phyloP scores from a whole-genome alignment of 805 yeast genomes.

The Debaryomyces castellii region DNA sequence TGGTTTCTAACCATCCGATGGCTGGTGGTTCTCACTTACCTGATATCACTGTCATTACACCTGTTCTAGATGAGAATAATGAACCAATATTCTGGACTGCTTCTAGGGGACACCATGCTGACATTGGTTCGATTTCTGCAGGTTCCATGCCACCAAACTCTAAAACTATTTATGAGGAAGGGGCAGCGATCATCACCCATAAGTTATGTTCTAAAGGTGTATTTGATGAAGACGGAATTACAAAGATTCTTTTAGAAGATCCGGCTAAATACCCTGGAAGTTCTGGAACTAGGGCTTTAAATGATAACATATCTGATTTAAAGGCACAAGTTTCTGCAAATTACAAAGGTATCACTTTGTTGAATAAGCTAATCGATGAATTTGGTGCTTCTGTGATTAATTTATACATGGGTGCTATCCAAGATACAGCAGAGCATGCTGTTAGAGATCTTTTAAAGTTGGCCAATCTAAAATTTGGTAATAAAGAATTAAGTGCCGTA shows the following conservation, averaged over 20 bases:
- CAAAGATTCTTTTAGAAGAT: conserved; percentile 57
- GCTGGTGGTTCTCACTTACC: conserved; percentile 39
- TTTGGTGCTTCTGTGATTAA: conserved; percentile 43
- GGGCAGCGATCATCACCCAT: conserved; percentile 78
- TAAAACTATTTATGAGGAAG: conserved; percentile 77
- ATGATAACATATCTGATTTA: conserved; percentile 68
- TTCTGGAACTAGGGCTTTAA: conserved; percentile 77
- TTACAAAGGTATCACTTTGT: conserved; percentile 70
- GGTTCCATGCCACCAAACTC: conserved; percentile 93
- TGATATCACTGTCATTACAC: conserved; percentile 82
- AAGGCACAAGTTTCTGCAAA: conserved; percentile 69
- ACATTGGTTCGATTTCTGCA: conserved; percentile 84
- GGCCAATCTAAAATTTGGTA: conserved; percentile 33
- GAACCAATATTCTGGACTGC: conserved; percentile 80
- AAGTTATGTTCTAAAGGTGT: conserved; percentile 63
- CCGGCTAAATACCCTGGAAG: conserved; percentile 81
- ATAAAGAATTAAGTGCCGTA: conserved; percentile 40
- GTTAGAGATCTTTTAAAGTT: conserved; percentile 20
- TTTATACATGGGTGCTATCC: conserved; percentile 26
- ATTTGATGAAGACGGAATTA: conserved; percentile 68
- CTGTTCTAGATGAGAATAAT: conserved; percentile 50
- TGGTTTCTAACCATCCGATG: conserved; percentile 39
- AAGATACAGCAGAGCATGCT: conserved; percentile 22
- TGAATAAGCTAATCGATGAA: conserved; percentile 49
- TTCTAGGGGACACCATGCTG: conserved; percentile 90